These are phyloP conservation scores for Botrytis elliptica DNA, from an alignment of 2,329 filamentous ascomycete genomes.

Conservation along the genomic window DNA sequence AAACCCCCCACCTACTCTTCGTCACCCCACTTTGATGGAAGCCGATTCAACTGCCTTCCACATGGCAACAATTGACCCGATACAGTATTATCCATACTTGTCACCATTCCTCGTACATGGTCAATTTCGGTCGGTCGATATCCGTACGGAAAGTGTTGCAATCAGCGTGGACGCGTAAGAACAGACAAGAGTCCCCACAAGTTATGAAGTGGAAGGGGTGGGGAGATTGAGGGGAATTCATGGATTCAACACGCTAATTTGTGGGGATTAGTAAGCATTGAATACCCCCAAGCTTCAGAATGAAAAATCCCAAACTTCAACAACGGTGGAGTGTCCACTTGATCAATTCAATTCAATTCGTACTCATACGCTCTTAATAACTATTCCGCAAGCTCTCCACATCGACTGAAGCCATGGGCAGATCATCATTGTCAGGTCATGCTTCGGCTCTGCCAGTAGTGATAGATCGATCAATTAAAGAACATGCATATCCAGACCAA, in stretches of 20 bases:
- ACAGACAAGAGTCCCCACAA: neutral
- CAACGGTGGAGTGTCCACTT: neutral
- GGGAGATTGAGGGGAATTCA: conserved; percentile 7
- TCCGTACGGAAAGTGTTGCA: neutral
- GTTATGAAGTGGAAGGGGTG: conserved; percentile 9
- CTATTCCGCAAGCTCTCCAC: conserved; percentile 18
- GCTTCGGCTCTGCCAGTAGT: neutral
- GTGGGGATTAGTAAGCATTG: conserved; percentile 5
- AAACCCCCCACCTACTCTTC: neutral
- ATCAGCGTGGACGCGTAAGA: neutral
- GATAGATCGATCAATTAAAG: conserved; percentile 3
- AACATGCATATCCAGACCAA: conserved; percentile 9
- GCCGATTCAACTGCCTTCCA: neutral
- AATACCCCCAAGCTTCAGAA: neutral
- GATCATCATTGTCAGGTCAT: neutral
- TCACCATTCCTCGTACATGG: neutral
- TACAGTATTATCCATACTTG: neutral
- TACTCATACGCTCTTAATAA: neutral
- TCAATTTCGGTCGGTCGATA: neutral
- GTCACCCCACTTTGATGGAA: conserved; percentile 1
- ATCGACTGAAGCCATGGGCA: neutral
- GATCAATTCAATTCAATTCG: neutral
- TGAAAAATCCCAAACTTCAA: conserved; percentile 11
- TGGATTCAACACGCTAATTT: neutral
- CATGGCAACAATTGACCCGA: neutral